Evolutionary conservation across 768 basidiomycete genomes (phyloP), one percentile per base, ranked within the genome.

Genomic region (Crassisporium funariophilum): DNA sequence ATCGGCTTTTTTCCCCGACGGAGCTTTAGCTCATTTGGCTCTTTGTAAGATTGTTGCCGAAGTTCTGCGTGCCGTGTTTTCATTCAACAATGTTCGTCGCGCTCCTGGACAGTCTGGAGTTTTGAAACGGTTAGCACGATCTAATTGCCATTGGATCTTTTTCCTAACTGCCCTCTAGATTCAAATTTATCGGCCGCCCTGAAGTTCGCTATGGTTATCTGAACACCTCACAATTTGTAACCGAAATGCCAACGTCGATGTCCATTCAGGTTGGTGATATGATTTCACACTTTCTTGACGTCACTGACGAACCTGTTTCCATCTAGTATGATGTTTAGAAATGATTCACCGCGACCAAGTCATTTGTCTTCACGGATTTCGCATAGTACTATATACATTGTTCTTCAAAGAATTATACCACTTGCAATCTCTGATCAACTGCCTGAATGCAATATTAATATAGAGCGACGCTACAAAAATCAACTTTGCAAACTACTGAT

Each of bases 241-340:
- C 70, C 4, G 80, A 86, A 13, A 89, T 87, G 87, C 84, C 88
- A 0, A 78, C 76, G 5, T 79, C 81, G 2, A 68, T 91, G 76
- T 67, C 81, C 20, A 57, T 89, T 25, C 69, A 82, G 70, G 79
- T 81, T n/a, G n/a, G n/a, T n/a, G n/a, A n/a, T n/a, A n/a, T n/a
- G n/a, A n/a, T n/a, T n/a, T n/a, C n/a, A n/a, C n/a, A n/a, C n/a
- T n/a, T n/a, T n/a, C n/a, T n/a, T n/a, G n/a, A n/a, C n/a, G n/a
- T n/a, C n/a, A n/a, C n/a, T n/a, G n/a, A n/a, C n/a, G n/a, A n/a
- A n/a, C n/a, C n/a, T n/a, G n/a, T n/a, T n/a, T n/a, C n/a, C n/a
- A n/a, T n/a, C n/a, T n/a, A n/a, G n/a, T n/a, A n/a, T n/a, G n/a
- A n/a, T n/a, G n/a, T n/a, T n/a, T n/a, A n/a, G n/a, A n/a, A n/a